Evolutionary conservation across 225 moss, liverwort and hornwort species (phyloP).

Genomic region (Rhytidiadelphus loreus): DNA sequence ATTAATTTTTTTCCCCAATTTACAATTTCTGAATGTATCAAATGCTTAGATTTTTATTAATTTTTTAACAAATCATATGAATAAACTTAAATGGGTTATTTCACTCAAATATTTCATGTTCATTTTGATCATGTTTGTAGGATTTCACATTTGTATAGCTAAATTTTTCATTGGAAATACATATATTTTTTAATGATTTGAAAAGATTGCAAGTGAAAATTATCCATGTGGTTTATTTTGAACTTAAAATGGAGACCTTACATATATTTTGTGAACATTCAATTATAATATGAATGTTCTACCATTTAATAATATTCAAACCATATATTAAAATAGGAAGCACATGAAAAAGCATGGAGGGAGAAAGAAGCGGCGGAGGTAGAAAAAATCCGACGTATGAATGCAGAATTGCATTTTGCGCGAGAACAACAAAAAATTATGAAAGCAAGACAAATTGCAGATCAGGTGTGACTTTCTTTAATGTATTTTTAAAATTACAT

Average conservation of each 20-base stretch:
- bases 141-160: no score
- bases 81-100: background rate
- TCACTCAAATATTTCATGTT: background rate
- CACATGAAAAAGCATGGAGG: slow-evolving; percentile 81
- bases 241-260: accelerated
- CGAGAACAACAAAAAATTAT: slow-evolving; percentile 79
- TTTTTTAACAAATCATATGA: background rate
- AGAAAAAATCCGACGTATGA: slow-evolving; percentile 66
- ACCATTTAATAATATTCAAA: background rate
- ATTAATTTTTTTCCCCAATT: background rate
- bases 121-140: no score
- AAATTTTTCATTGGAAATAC: no score
- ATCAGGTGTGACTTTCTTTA: background rate
- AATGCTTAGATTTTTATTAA: background rate
- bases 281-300: background rate
- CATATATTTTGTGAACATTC: background rate
- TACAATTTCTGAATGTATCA: no score
- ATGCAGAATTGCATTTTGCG: slow-evolving; percentile 50
- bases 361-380: slow-evolving; percentile 76
- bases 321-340: slow-evolving; percentile 17
- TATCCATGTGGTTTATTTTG: background rate
- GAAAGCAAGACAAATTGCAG: slow-evolving; percentile 66
- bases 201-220: background rate
- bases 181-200: background rate
- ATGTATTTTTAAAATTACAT: no score